Evolutionary conservation across 2,329 filamentous ascomycete species (phyloP).

Genomic region (Cyphellophora attinorum): DNA sequence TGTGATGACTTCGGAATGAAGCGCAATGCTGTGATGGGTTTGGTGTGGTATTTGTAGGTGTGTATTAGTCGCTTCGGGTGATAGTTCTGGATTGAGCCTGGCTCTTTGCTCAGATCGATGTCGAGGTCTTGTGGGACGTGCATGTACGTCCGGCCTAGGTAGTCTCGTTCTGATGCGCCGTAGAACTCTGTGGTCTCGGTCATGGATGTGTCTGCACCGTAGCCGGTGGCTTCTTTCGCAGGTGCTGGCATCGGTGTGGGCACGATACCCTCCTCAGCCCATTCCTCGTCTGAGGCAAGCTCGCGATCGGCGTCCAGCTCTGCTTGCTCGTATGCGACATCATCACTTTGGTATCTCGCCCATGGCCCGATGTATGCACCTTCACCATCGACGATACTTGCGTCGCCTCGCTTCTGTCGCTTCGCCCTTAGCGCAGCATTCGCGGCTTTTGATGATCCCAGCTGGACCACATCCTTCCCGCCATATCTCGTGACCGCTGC

Average conservation of each 20-base stretch:
- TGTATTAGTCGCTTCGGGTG: conserved; percentile 91
- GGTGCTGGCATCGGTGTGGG: conserved; percentile 40
- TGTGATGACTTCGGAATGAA: conserved; percentile 88
- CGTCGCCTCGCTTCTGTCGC: conserved; percentile 76
- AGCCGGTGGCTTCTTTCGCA: conserved; percentile 41
- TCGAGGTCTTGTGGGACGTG: conserved; percentile 88
- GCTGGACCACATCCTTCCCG: conserved; percentile 44
- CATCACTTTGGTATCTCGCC: conserved; percentile 72
- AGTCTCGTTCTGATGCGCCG: conserved; percentile 74
- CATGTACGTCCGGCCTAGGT: conserved; percentile 95
- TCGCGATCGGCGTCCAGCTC: conserved; percentile 59
- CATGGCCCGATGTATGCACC: conserved; percentile 89
- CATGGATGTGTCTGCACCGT: conserved; percentile 47
- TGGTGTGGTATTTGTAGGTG: conserved; percentile 76
- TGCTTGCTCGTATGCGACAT: conserved; percentile 60
- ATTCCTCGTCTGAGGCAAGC: conserved; percentile 69
- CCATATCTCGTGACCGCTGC: conserved; percentile 33
- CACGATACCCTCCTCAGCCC: conserved; percentile 62
- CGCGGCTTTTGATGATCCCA: conserved; percentile 58
- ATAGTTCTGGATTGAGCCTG: conserved; percentile 74
- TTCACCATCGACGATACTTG: conserved; percentile 74
- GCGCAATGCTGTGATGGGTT: conserved; percentile 76
- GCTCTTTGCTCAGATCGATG: conserved; percentile 72
- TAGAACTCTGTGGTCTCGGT: conserved; percentile 83
- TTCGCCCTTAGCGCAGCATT: conserved; percentile 59